Evolutionary conservation across 2,329 filamentous ascomycete species (phyloP).

Genomic region (Monilinia aucupariae): DNA sequence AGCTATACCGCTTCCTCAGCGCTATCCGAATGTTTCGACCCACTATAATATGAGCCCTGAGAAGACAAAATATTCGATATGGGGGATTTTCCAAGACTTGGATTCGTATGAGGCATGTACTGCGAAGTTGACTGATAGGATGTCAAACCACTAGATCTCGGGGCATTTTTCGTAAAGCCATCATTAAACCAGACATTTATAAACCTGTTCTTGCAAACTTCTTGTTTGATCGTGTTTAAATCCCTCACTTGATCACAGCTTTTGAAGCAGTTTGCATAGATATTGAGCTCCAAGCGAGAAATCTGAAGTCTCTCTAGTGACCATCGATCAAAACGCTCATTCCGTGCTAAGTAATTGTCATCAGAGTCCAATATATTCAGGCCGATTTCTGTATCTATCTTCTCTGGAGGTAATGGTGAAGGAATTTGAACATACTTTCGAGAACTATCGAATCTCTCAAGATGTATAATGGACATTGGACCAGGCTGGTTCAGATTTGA

Average conservation of each 20-base stretch:
- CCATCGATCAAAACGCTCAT: slow-evolving; percentile 26
- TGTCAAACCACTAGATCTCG: not conserved
- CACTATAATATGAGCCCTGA: not conserved
- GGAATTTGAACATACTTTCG: slow-evolving; percentile 25
- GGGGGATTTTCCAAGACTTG: no score
- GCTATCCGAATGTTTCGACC: not conserved
- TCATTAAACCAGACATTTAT: slow-evolving; percentile 25
- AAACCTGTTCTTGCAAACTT: slow-evolving; percentile 23
- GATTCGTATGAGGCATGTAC: no score
- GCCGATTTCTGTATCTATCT: not conserved
- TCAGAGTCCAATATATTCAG: not conserved
- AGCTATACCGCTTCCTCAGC: not conserved
- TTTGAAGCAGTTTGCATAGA: slow-evolving; percentile 17
- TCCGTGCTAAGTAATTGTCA: slow-evolving; percentile 3
- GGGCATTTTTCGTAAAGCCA: not conserved
- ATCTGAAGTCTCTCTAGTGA: slow-evolving; percentile 21
- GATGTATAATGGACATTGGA: slow-evolving; percentile 5
- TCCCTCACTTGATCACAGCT: not conserved
- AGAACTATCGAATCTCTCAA: slow-evolving; percentile 9
- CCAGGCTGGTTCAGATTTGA: slow-evolving; percentile 9
- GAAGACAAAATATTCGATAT: not conserved
- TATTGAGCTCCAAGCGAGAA: slow-evolving; percentile 25
- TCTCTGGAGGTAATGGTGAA: slow-evolving; percentile 17
- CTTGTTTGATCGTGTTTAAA: not conserved
- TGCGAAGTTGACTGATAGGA: not conserved